Conservation (phyloP, 2,329 filamentous ascomycete species). For the Coniochaeta ligniaria region DNA sequence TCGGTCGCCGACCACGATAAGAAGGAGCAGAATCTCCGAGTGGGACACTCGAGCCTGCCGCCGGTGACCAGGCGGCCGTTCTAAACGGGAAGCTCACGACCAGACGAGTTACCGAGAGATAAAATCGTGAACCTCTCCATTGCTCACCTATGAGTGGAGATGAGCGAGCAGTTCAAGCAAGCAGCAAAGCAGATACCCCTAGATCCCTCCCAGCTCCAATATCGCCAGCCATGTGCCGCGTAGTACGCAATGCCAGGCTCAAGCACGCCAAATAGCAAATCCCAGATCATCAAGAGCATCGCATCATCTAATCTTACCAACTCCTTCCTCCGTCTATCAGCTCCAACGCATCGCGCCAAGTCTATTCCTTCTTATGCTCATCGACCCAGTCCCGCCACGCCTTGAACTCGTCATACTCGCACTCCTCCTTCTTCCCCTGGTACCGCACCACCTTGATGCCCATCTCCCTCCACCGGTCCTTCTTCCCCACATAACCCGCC, state of each 20-base stretch:
- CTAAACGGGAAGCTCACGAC: too few species aligned
- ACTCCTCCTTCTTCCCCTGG: slow-evolving; percentile 70
- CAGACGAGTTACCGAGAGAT: too few species aligned
- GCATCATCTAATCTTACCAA: not conserved
- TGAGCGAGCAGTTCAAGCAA: not conserved
- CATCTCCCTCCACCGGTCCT: slow-evolving; percentile 71
- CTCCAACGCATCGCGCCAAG: not conserved
- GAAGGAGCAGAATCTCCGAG: not conserved
- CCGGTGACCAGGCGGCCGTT: too few species aligned
- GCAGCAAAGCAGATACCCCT: not conserved
- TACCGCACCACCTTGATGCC: slow-evolving; percentile 76
- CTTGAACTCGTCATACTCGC: slow-evolving; percentile 69
- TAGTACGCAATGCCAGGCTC: not conserved
- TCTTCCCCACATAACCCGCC: slow-evolving; percentile 83
- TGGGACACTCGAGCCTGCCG: not conserved
- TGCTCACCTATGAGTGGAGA: not conserved
- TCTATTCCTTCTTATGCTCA: slow-evolving; percentile 12
- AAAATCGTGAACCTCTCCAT: not conserved
- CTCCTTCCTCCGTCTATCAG: slow-evolving; percentile 3
- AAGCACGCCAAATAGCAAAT: not conserved
- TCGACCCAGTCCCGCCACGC: slow-evolving; percentile 71
- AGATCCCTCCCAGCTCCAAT: not conserved
- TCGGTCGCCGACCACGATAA: not conserved
- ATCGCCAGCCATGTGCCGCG: not conserved
- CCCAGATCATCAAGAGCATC: not conserved